Evolutionary conservation across 1,284 basidiomycete genomes (phyloP).

Genomic region (Boletellus deceptivus): DNA sequence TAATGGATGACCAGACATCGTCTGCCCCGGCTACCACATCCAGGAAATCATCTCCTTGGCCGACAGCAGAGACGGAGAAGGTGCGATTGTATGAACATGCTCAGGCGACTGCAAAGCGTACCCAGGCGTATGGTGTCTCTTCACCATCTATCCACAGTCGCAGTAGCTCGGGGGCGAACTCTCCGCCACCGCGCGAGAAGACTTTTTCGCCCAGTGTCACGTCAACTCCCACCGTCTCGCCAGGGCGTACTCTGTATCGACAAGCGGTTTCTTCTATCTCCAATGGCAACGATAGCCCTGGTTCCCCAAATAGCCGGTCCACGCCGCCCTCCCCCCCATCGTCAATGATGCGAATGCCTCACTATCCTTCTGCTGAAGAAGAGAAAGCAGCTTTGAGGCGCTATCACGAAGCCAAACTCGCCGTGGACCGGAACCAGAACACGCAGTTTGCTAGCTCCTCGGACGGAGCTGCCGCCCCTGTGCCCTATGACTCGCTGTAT

Average conservation of each 20-base stretch:
- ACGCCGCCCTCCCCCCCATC: conserved; percentile 23
- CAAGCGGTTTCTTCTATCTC: conserved; percentile 44
- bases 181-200: conserved; percentile 17
- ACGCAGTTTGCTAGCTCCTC: conserved; percentile 31
- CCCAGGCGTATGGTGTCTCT: conserved; percentile 40
- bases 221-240: conserved; percentile 30
- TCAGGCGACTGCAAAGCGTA: conserved; percentile 52
- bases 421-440: conserved; percentile 56
- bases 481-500: conserved; percentile 59
- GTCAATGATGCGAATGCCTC: conserved; percentile 33
- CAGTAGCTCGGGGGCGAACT: conserved; percentile 32
- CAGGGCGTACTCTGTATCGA: conserved; percentile 46
- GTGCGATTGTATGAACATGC: conserved; percentile 65
- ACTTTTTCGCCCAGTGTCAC: conserved; percentile 1
- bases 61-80: conserved; percentile 73
- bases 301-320: neutral
- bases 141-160: conserved; percentile 30
- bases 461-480: conserved; percentile 30
- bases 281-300: neutral
- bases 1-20: conserved; percentile 7
- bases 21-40: conserved; percentile 17
- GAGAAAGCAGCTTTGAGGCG: conserved; percentile 65
- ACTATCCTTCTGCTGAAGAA: conserved; percentile 48
- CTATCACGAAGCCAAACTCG: conserved; percentile 68
- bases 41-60: conserved; percentile 43